These are phyloP conservation scores for Talaromyces thailandensis DNA, from an alignment of 495 filamentous ascomycete genomes.

Conservation along the genomic window DNA sequence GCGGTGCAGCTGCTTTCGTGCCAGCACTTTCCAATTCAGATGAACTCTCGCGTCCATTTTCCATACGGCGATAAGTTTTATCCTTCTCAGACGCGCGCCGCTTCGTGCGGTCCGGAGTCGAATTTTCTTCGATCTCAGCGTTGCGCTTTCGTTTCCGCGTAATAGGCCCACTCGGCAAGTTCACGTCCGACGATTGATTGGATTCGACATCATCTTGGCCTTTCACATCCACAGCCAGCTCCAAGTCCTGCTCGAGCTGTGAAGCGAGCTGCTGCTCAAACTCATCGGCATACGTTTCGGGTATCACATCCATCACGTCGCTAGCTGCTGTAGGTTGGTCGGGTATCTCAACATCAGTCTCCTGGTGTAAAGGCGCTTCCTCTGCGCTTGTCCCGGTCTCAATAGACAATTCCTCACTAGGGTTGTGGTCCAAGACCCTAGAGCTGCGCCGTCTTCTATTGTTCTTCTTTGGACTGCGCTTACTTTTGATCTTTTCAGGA, in stretches of 20 bases:
- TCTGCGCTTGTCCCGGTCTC: conserved; percentile 1
- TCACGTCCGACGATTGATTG: background rate
- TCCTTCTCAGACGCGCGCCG: background rate
- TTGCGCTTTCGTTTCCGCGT: conserved; percentile 33
- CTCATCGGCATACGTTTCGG: conserved; percentile 31
- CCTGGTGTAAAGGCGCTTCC: background rate
- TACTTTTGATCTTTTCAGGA: conserved; percentile 2
- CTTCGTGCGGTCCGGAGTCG: conserved; percentile 7
- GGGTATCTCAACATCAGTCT: background rate
- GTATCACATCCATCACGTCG: conserved; percentile 2
- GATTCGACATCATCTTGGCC: conserved; percentile 6
- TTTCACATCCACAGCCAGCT: conserved; percentile 22
- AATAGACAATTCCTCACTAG: background rate
- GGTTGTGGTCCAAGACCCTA: conserved; percentile 5
- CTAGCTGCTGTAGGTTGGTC: background rate
- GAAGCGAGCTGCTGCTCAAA: conserved; percentile 35
- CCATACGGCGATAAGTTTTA: background rate
- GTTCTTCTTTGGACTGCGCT: background rate
- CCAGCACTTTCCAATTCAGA: background rate
- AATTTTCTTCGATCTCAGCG: conserved; percentile 9
- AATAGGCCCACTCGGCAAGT: conserved; percentile 6
- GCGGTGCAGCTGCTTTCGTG: background rate
- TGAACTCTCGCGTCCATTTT: background rate
- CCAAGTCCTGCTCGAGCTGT: conserved; percentile 36
- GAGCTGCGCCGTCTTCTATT: background rate